Percentiles rank a stretch among this genome's conserved stretches.
Conservation (phyloP, 345 rosid species). For the Punica granatum region DNA sequence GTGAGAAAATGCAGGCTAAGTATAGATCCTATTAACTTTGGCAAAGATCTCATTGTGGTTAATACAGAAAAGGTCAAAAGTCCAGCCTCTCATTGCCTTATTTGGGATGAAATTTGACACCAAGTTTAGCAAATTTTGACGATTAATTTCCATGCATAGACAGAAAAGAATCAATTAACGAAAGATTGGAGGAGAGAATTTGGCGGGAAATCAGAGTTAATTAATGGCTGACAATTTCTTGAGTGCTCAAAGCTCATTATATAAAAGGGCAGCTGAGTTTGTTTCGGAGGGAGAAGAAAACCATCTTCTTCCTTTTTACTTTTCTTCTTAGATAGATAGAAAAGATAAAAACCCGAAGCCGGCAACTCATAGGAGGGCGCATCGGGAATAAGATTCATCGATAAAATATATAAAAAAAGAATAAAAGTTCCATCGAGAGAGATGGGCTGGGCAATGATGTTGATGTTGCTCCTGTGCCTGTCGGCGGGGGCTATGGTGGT, state of each 20-base stretch:
- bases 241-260: not conserved
- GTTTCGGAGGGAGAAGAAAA: not conserved
- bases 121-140: too few species aligned
- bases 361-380: too few species aligned
- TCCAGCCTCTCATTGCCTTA: too few species aligned
- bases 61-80: too few species aligned
- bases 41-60: too few species aligned
- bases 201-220: not conserved
- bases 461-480: slow-evolving; percentile 11
- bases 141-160: too few species aligned
- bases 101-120: too few species aligned
- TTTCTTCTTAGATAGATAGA: too few species aligned
- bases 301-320: slow-evolving; percentile 6
- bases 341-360: too few species aligned
- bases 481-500: slow-evolving; percentile 8
- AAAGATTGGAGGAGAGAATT: not conserved
- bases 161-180: not conserved
- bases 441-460: slow-evolving; percentile 12
- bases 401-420: not conserved
- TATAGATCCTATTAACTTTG: too few species aligned
- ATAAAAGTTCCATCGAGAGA: not conserved
- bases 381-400: too few species aligned
- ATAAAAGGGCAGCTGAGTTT: not conserved
- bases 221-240: not conserved
- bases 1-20: too few species aligned